Evolutionary conservation across 176 grass and related monocot species (phyloP), one percentile per base, ranked within the genome.

Genomic region (Areca catechu): DNA sequence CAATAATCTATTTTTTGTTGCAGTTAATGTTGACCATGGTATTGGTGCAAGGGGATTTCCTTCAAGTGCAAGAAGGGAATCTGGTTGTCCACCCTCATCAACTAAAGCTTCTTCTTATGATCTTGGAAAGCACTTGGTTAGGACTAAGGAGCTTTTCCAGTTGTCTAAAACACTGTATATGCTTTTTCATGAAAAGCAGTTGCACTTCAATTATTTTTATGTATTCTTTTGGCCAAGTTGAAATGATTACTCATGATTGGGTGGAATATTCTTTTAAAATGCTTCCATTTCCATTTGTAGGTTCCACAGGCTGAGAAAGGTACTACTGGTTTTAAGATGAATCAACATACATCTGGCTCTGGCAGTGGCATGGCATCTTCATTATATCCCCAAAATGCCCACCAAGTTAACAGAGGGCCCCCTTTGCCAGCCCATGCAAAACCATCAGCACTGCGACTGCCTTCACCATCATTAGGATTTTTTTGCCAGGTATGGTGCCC

Each of bases 381-480:
- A 57, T 25, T 50, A 30, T 48, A 69, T 59, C 54, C 55, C 54
- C 68, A 78, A 79, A 79, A 54, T 57, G 77, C 4, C 15, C 28
- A 76, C 16, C 61, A 67, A 23, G 62, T 51, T 71, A 58, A 53
- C 14, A 20, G 53, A 81, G 50, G 53, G 54, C 48, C 50, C 20
- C 50, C 64, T 82, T 24, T 70, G 56, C 57, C 70, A 56, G 54
- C 20, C 28, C 22, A 37, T 75, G 57, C 63, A 76, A 91, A 85
- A 59, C 93, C 81, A 63, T 97, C 93, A 70, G 80, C 54, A 48
- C 87, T 97, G 57, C 71, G 77, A 50, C 80, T 77, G 77, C 93
- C 93, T 75, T 91, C 93, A 61, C 81, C 87, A 28, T 91, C 87
- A 23, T 28, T 80, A 30, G 78, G 86, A 19, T 88, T 80, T 88